Percentiles rank a stretch among this genome's conserved stretches.
phyloP scores from a whole-genome alignment of 192 early-diverging fungal species.

The Paraglomus occultum region DNA sequence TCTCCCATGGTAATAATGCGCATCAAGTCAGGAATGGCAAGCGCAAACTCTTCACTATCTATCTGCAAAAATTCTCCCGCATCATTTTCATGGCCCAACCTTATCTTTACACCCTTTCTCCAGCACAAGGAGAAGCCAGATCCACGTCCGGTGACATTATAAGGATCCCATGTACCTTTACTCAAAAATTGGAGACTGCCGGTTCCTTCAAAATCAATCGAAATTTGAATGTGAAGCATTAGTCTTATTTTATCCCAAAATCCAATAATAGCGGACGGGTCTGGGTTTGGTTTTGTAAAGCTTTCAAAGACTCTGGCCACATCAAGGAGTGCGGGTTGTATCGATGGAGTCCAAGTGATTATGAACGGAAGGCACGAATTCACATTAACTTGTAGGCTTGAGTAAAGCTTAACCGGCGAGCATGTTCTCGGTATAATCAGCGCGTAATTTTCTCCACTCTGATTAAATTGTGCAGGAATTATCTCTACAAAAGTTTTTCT shows the following conservation, averaged over 20 bases:
- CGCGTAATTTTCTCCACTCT: conserved; percentile 18
- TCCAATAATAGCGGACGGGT: conserved; percentile 40
- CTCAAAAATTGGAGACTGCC: conserved; percentile 39
- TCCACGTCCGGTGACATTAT: conserved; percentile 36
- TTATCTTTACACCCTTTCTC: conserved; percentile 36
- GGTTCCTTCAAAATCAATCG: conserved; percentile 34
- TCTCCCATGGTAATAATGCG: conserved; percentile 27
- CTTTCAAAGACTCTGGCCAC: conserved; percentile 35
- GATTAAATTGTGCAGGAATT: neutral
- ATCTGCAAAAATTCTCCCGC: conserved; percentile 45
- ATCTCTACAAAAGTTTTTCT: conserved; percentile 26
- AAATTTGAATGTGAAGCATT: conserved; percentile 41
- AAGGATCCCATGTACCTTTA: conserved; percentile 45
- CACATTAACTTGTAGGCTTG: conserved; percentile 39
- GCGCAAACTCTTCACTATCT: conserved; percentile 38
- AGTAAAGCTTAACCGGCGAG: conserved; percentile 45
- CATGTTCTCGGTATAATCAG: conserved; percentile 33
- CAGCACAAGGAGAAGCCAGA: conserved; percentile 41
- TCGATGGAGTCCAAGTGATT: conserved; percentile 37
- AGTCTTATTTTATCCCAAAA: conserved; percentile 49
- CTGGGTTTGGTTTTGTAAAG: conserved; percentile 41
- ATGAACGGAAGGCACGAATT: conserved; percentile 23
- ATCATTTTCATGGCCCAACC: conserved; percentile 38
- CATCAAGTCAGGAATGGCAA: conserved; percentile 45
- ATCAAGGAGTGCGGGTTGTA: conserved; percentile 45